Evolutionary conservation across 2,329 filamentous ascomycete genomes (phyloP), one percentile per base, ranked within the genome.

Genomic region (Hypoxylon sp.): DNA sequence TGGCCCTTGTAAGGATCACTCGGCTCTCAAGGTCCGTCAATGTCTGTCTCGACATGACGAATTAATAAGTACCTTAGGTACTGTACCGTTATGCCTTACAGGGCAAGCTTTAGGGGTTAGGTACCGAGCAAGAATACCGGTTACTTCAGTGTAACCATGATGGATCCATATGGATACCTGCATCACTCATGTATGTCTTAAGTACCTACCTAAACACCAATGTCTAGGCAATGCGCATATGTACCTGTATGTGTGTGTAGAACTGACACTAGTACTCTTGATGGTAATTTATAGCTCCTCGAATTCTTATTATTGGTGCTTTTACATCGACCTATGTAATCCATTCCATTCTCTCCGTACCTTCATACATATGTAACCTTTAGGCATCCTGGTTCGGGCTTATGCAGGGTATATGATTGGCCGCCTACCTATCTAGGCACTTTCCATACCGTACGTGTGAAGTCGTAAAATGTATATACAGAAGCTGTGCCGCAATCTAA

Each of bases 401-500:
- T 47, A 47, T 56, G 39, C 53, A 56, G 16, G 52, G 53, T 47
- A 47, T 37, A 30, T 56, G 19, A 61, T 61, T 61, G 59, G 59
- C 21, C 45, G 51, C 59, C 51, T 61, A 14, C 46, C 7, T 58
- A 29, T 19, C 19, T n/a, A 12, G 23, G 32, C 48, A 27, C 25
- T 27, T 52, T n/a, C n/a, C n/a, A n/a, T 59, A 45, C 46, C 56
- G 21, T 29, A 57, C n/a, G n/a, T 63, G 14, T 43, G 32, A 63
- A 25, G 55, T 63, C 37, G 51, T 37, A 41, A 65, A 63, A 63
- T 59, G 65, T 65, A 65, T 61, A 65, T 58, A 63, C 64, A 45
- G 43, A 60, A 56, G 51, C 65, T 65, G 65, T 68, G 65, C 65
- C 65, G 59, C 62, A 66, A 57, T 66, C 65, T 68, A 68, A 68